Evolutionary conservation across 192 early-diverging fungal species (phyloP), one percentile per base, ranked within the genome.

Genomic region (Dissophora globulifera): DNA sequence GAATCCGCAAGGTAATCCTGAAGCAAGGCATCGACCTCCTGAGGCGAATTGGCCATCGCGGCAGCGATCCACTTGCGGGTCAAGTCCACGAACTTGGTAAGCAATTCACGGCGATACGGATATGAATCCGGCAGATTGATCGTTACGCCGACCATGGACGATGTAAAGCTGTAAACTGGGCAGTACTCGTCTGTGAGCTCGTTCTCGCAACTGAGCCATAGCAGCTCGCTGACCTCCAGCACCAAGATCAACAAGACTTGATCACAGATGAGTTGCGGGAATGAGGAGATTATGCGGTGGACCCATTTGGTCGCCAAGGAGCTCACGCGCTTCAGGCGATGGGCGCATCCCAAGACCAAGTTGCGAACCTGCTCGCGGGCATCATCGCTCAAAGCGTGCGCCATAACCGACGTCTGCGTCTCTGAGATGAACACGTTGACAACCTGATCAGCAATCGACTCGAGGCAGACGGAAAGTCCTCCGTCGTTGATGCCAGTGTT

Each of bases 261-360:
- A 79, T 97, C 91, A 58, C 92, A 92, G 41, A 98, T 87, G 1
- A 94, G 70, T 51, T 89, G 88, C 32, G 95, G 94, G 65, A 91
- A 91, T 0, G 82, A 69, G 17, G 56, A 56, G 22, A 94, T 79
- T 31, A 94, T 76, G 30, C 61, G 67, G 53, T 90, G 85, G 10
- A 84, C 78, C 58, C 85, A 86, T 46, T 86, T 92, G 74, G 86
- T 82, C 6, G 88, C 84, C 62, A 91, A 79, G 25, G 62, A 55
- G 75, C 89, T 89, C 25, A 96, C 89, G 46, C 84, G 86, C 46
- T 82, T 67, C 46, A 94, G 62, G 29, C 94, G 87, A 52, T 90
- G 86, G 61, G 84, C 88, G 52, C 85, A 91, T 25, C 67, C 89
- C 31, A 86, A 86, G 72, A 87, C 86, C 46, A 87, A 81, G 76